A percentile compares a stretch with the other conserved stretches of the same genome.
phyloP scores from a whole-genome alignment of 2,329 filamentous ascomycete species.

The Ceratocystis eucalypticola region DNA sequence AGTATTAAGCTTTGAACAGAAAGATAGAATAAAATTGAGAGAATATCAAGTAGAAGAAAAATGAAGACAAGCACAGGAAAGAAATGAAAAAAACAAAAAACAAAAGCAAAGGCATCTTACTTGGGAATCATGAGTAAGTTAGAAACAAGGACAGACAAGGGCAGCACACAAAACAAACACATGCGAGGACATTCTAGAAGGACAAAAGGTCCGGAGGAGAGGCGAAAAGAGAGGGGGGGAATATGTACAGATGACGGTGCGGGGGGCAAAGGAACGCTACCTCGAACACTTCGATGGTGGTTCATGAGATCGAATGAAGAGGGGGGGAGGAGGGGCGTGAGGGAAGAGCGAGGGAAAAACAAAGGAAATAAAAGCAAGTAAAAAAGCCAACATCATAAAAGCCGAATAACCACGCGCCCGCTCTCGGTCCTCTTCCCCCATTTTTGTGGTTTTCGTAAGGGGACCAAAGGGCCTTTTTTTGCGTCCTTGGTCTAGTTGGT shows the following conservation, averaged over 20 bases:
- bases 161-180: neutral
- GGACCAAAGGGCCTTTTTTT: neutral
- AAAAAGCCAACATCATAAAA: neutral
- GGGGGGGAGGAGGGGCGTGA: neutral
- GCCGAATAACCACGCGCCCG: neutral
- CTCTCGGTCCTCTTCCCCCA: neutral
- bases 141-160: neutral
- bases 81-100: neutral
- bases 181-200: neutral
- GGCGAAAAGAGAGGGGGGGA: neutral
- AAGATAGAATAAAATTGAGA: too few relatives aligned
- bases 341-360: neutral
- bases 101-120: conserved; percentile 9
- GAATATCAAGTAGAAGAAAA: too few relatives aligned
- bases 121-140: conserved; percentile 8
- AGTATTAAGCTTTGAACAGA: too few relatives aligned
- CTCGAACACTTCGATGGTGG: conserved; percentile 14
- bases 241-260: conserved; percentile 6
- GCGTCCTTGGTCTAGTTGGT: conserved; percentile 15
- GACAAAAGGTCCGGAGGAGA: neutral
- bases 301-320: neutral
- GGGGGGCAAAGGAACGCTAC: neutral
- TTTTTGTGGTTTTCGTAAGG: neutral
- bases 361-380: conserved; percentile 6
- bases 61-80: neutral